Percentiles rank a stretch among this genome's conserved stretches.
phyloP scores from a whole-genome alignment of 768 basidiomycete genomes.

The Suillus tomentosus region DNA sequence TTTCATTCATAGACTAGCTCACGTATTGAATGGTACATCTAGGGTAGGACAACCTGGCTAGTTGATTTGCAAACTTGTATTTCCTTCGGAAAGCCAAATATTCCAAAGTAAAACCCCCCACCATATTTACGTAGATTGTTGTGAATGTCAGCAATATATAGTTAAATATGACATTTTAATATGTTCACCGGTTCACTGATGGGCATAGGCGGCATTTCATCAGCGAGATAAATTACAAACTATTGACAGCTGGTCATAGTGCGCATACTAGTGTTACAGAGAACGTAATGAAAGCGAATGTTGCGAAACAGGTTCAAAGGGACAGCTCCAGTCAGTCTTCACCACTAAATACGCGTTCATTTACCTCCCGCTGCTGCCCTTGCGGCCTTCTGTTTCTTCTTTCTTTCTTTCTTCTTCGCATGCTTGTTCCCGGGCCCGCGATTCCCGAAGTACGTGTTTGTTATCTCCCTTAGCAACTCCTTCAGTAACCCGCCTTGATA shows the following conservation, averaged over 20 bases:
- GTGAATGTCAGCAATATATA: too few relatives aligned
- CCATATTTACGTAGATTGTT: too few relatives aligned
- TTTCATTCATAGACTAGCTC: too few relatives aligned
- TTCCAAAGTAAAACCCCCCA: too few relatives aligned
- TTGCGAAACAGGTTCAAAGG: not conserved
- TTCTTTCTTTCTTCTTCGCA: slow-evolving; percentile 20
- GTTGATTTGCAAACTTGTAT: too few relatives aligned
- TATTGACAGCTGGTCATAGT: not conserved
- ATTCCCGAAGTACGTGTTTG: slow-evolving; percentile 20
- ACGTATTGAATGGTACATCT: too few relatives aligned
- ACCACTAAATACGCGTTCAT: not conserved
- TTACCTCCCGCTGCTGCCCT: slow-evolving; percentile 2
- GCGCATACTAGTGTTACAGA: slow-evolving; percentile 1
- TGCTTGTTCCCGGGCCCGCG: slow-evolving; percentile 22
- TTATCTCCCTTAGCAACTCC: slow-evolving; percentile 23
- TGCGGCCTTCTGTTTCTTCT: slow-evolving; percentile 18
- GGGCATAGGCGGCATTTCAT: not conserved
- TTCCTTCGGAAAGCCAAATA: too few relatives aligned
- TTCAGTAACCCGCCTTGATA: slow-evolving; percentile 33
- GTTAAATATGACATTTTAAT: too few relatives aligned
- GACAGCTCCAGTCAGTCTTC: not conserved
- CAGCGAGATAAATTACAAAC: not conserved
- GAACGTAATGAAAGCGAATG: not conserved
- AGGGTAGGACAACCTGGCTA: too few relatives aligned
- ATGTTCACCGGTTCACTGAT: too few relatives aligned